Evolutionary conservation across 192 early-diverging fungal species (phyloP), one percentile per base, ranked within the genome.

Genomic region (Backusella morwellensis): DNA sequence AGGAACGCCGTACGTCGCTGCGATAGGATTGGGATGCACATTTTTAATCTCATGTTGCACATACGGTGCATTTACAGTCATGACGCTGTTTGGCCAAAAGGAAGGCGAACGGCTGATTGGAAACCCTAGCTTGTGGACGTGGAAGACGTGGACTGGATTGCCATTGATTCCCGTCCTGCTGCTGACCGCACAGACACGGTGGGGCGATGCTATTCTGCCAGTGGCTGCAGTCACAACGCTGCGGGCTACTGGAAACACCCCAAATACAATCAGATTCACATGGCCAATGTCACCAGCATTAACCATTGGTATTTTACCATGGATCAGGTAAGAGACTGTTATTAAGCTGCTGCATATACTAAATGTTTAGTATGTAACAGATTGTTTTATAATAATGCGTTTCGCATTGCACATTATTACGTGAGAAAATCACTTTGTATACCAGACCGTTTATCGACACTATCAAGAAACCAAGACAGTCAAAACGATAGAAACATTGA

Each of bases 41-140:
- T 83, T 91, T 9, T 76, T 91, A 15, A 88, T 92, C 56, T 86
- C 88, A 12, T 87, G 87, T 75, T 89, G 90, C 3, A 91, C 91
- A 21, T 91, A 93, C 76, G 93, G 89, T 6, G 92, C 91, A 15
- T 89, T 90, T 63, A 84, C 93, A n/a, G 87, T 93, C 68, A 74
- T 94, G 72, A 88, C 90, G n/a, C 81, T 92, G 29, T 91, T 90
- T 77, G 93, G 93, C 15, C 83, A 86, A 11, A 75, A 78, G 7
- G 88, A 94, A 32, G 91, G 91, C 50, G 84, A 88, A 72, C 77
- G 83, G 35, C 73, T 93, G 17, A 77, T 94, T 56, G 85, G 88
- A 11, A 78, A 82, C 21, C 79, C 88, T 17, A 87, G 86, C 3
- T 74, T 82, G 15, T 90, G 90, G 91, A 83, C 88, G 35, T 91